A percentile compares a stretch with the other conserved stretches of the same genome.
phyloP scores from a whole-genome alignment of 768 basidiomycete species.

The Hericium rajendrae region DNA sequence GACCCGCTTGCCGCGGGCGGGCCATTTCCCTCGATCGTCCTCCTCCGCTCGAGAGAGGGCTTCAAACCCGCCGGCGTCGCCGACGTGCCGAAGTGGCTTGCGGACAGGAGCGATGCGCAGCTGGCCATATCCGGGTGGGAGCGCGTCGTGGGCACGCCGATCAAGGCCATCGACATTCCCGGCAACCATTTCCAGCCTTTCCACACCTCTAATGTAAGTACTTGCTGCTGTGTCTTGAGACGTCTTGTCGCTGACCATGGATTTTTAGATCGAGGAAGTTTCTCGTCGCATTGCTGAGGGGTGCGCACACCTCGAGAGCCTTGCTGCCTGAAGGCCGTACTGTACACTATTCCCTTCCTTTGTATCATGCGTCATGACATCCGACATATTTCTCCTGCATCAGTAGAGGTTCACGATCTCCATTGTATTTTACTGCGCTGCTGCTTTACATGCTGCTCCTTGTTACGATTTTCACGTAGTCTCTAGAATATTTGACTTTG shows the following conservation, averaged over 20 bases:
- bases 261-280: neutral
- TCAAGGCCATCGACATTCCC: slow-evolving; percentile 46
- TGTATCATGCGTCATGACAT: neutral
- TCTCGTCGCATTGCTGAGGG: slow-evolving; percentile 1
- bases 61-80: slow-evolving; percentile 25
- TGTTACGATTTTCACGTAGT: too few relatives aligned
- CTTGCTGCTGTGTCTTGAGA: neutral
- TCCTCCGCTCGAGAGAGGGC: slow-evolving; percentile 44
- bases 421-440: too few relatives aligned
- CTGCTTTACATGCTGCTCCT: too few relatives aligned
- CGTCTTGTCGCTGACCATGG: neutral
- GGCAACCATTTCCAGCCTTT: slow-evolving; percentile 63
- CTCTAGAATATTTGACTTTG: too few relatives aligned
- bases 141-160: slow-evolving; percentile 22
- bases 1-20: slow-evolving; percentile 22
- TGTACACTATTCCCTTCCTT: neutral
- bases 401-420: neutral
- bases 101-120: slow-evolving; percentile 30
- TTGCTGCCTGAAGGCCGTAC: neutral
- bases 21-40: slow-evolving; percentile 29
- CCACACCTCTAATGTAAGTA: slow-evolving; percentile 37
- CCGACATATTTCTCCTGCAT: neutral
- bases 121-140: slow-evolving; percentile 39
- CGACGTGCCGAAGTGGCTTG: slow-evolving; percentile 43
- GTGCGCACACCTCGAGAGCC: neutral